A percentile compares a stretch with the other conserved stretches of the same genome.
These are phyloP conservation scores for Cladosporium sp. DNA, from an alignment of 2,329 filamentous ascomycete species.

Conservation along the genomic window DNA sequence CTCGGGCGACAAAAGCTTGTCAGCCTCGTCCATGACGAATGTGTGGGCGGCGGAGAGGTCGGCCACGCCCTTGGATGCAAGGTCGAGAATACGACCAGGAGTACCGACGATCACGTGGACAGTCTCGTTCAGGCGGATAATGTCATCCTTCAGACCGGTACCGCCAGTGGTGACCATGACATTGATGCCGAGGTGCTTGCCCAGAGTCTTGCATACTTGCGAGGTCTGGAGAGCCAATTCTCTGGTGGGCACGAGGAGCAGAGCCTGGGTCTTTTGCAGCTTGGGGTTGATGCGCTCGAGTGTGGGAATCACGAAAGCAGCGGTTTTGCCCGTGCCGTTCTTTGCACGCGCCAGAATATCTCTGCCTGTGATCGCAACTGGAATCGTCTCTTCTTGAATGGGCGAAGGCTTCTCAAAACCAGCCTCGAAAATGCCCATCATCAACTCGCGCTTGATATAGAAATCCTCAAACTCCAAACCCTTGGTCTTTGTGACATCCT, in stretches of 20 bases:
- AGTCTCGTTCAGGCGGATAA: conserved; percentile 85
- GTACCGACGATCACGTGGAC: conserved; percentile 98
- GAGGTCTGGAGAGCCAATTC: conserved; percentile 97
- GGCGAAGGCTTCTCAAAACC: conserved; percentile 98
- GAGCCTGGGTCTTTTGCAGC: conserved; percentile 89
- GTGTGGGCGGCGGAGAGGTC: conserved; percentile 94
- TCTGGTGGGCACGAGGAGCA: conserved; percentile 93
- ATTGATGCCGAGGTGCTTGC: conserved; percentile 94
- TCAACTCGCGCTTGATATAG: conserved; percentile 83
- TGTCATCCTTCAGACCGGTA: conserved; percentile 91
- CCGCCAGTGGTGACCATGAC: conserved; percentile 99
- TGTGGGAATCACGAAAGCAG: conserved; percentile 93
- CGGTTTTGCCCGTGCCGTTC: conserved; percentile 98
- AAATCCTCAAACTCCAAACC: conserved; percentile 98
- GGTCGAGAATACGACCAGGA: conserved; percentile 89
- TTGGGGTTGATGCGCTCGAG: conserved; percentile 96
- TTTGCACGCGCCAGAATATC: conserved; percentile 96
- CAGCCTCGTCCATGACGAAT: conserved; percentile 99
- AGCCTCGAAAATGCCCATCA: conserved; percentile 99
- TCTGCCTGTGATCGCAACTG: conserved; percentile 88
- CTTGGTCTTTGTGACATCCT: conserved; percentile 98
- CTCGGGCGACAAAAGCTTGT: conserved; percentile 93
- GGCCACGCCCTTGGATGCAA: conserved; percentile 93
- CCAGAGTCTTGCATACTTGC: conserved; percentile 96
- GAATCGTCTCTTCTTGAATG: conserved; percentile 98